Evolutionary conservation across 495 filamentous ascomycete species (phyloP).

Genomic region (Penicillium tannophilum): DNA sequence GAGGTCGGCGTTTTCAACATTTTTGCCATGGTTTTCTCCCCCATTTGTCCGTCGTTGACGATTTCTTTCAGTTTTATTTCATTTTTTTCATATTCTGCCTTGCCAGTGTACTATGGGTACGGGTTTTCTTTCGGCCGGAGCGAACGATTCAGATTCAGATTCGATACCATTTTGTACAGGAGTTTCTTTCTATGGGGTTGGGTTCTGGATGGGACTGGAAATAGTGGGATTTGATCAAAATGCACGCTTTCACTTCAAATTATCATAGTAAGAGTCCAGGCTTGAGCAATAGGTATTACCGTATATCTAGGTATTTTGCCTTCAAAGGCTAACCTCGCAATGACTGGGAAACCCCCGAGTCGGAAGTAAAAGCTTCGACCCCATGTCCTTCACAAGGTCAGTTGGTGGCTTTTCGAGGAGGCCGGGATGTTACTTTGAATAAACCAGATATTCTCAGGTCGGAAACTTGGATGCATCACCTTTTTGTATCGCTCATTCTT

Average conservation of each 20-base stretch:
- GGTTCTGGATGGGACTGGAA: conserved; percentile 21
- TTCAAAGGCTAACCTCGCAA: too few species aligned
- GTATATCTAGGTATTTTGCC: too few species aligned
- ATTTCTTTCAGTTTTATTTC: conserved; percentile 3
- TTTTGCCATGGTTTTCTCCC: conserved; percentile 17
- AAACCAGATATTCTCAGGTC: too few species aligned
- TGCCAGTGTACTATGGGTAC: conserved; percentile 28
- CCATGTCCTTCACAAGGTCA: too few species aligned
- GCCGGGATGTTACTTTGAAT: too few species aligned
- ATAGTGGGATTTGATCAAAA: conserved; percentile 27
- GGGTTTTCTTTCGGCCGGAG: conserved; percentile 21
- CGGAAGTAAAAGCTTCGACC: too few species aligned
- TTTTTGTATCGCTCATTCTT: too few species aligned
- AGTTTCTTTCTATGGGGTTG: conserved; percentile 22
- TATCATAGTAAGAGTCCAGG: background rate
- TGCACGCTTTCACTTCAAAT: conserved; percentile 13
- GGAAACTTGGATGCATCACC: too few species aligned
- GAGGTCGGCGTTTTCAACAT: conserved; percentile 24
- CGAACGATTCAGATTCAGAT: conserved; percentile 30
- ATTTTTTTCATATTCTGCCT: background rate
- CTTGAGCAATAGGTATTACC: background rate
- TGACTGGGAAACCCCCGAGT: too few species aligned
- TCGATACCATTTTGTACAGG: conserved; percentile 51
- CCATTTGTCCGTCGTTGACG: conserved; percentile 3
- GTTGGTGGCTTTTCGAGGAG: too few species aligned